These are phyloP conservation scores for Pseudocercospora crystallina DNA, from an alignment of 2,329 filamentous ascomycete species.

Conservation along the genomic window DNA sequence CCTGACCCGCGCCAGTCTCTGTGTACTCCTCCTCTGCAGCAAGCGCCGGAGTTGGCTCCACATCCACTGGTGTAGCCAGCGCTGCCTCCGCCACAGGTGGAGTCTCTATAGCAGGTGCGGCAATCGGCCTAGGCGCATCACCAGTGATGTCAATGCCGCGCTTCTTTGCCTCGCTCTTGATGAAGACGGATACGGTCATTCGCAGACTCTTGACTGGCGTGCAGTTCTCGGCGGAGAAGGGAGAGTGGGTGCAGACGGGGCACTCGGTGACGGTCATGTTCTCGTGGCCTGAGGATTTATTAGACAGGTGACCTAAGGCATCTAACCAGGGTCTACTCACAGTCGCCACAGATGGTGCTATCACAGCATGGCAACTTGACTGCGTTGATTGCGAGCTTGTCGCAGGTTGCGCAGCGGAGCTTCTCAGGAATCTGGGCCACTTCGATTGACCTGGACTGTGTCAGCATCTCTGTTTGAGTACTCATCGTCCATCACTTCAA, in stretches of 20 bases:
- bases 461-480: conserved; percentile 8
- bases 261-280: conserved; percentile 60
- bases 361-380: conserved; percentile 93
- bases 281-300: conserved; percentile 62
- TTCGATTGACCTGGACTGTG: conserved; percentile 62
- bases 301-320: conserved; percentile 16
- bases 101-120: conserved; percentile 16
- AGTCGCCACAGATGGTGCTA: conserved; percentile 86
- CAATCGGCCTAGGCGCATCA: conserved; percentile 19
- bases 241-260: conserved; percentile 89
- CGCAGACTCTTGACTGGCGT: conserved; percentile 87
- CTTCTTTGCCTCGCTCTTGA: conserved; percentile 82
- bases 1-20: background rate
- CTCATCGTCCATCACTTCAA: background rate
- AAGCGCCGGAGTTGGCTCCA: conserved; percentile 4
- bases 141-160: conserved; percentile 26
- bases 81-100: conserved; percentile 8
- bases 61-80: conserved; percentile 2
- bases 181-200: conserved; percentile 85
- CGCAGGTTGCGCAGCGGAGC: conserved; percentile 90
- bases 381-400: conserved; percentile 84
- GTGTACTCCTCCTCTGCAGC: conserved; percentile 10
- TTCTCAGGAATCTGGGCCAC: conserved; percentile 92
- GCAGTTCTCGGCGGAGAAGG: conserved; percentile 81
- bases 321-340: conserved; percentile 54